Conservation (phyloP, 164 flowering plant species). For the Brasenia schreberi region DNA sequence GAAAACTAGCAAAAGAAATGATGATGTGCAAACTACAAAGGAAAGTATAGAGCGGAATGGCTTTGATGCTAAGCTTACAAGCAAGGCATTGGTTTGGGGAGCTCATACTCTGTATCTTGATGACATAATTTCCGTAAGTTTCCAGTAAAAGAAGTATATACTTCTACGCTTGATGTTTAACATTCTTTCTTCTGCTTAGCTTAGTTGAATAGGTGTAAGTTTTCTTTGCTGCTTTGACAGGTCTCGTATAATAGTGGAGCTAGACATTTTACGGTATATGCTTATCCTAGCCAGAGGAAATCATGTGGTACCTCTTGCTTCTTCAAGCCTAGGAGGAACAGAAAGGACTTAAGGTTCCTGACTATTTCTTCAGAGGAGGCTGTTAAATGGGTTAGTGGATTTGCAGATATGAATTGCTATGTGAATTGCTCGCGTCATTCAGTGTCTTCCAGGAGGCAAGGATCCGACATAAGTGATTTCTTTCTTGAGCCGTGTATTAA, state of each 20-base stretch:
- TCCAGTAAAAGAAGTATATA: not conserved
- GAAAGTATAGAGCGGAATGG: constrained; percentile 34
- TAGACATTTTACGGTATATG: constrained; percentile 80
- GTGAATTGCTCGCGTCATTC: constrained; percentile 89
- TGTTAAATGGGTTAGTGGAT: constrained; percentile 20
- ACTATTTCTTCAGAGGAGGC: constrained; percentile 61
- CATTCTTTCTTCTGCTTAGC: too few relatives aligned
- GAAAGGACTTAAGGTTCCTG: constrained; percentile 77
- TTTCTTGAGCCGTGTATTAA: constrained; percentile 51
- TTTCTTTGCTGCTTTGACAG: constrained; percentile 24
- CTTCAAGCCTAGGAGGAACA: constrained; percentile 49
- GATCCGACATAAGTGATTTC: constrained; percentile 50
- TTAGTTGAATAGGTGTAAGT: too few relatives aligned
- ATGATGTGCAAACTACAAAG: constrained; percentile 28
- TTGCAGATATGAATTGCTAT: constrained; percentile 91
- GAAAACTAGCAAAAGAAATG: constrained; percentile 22
- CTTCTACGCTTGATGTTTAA: not conserved
- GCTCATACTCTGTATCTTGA: constrained; percentile 49
- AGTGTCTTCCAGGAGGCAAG: constrained; percentile 72
- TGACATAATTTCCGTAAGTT: constrained; percentile 80
- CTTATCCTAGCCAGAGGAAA: constrained; percentile 62
- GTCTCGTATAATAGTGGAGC: constrained; percentile 69
- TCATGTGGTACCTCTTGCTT: constrained; percentile 64
- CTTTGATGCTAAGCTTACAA: constrained; percentile 82
- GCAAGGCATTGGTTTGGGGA: constrained; percentile 89